phyloP scores from a whole-genome alignment of 2,329 filamentous ascomycete species.

The Diaporthe caulivora region DNA sequence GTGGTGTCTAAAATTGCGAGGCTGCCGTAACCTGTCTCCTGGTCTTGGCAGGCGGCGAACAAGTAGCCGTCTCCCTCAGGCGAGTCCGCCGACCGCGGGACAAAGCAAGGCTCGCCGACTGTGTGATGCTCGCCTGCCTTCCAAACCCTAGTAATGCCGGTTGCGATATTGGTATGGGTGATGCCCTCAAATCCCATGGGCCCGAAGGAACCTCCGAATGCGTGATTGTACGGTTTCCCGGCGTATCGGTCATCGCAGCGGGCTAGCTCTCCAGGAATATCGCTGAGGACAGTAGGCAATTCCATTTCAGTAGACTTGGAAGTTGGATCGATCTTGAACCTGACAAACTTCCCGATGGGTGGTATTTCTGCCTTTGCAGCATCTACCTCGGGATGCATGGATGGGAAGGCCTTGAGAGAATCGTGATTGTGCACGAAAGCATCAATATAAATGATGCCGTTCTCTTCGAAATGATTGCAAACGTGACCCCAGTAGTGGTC shows the following conservation, averaged over 20 bases:
- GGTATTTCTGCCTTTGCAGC: constrained; percentile 1
- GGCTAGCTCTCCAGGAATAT: background rate
- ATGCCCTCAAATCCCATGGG: constrained; percentile 4
- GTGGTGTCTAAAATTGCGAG: background rate
- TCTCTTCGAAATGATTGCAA: constrained; percentile 1
- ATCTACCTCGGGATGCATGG: background rate
- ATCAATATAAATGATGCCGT: background rate
- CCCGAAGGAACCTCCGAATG: background rate
- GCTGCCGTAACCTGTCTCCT: background rate
- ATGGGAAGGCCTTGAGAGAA: background rate
- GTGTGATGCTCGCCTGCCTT: background rate
- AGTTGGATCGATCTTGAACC: constrained; percentile 2
- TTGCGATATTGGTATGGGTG: background rate
- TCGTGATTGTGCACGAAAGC: constrained; percentile 1
- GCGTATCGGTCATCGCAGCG: background rate
- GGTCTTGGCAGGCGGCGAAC: background rate
- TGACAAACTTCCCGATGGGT: background rate
- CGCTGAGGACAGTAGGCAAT: background rate
- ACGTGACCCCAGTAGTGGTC: background rate
- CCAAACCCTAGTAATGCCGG: background rate
- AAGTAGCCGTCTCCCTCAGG: background rate
- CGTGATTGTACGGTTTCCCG: background rate
- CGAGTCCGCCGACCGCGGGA: background rate
- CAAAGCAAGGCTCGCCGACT: background rate
- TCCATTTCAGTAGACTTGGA: background rate